Percentiles rank a stretch among this genome's conserved stretches.
phyloP scores from a whole-genome alignment of 2,329 filamentous ascomycete genomes.

The Blastomyces silverae region DNA sequence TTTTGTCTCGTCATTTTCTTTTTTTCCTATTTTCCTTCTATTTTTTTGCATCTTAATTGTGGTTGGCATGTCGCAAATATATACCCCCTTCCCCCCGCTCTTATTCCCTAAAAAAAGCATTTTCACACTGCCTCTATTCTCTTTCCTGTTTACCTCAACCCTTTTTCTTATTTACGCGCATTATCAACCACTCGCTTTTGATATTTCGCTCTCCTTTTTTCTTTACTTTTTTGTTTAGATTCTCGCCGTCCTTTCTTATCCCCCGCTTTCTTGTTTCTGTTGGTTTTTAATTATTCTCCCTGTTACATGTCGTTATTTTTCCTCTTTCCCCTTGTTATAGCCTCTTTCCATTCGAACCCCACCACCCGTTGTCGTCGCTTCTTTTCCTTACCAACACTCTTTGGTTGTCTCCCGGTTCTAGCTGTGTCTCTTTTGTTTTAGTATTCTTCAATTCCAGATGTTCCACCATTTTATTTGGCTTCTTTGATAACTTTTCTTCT shows the following conservation, averaged over 20 bases:
- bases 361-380: not conserved
- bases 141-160: not conserved
- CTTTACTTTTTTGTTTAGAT: slow-evolving; percentile 12
- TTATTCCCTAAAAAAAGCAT: not conserved
- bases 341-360: not conserved
- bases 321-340: not conserved
- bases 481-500: not conserved
- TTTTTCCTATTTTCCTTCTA: no score
- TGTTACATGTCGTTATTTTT: not conserved
- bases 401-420: not conserved
- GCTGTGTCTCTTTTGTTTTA: not conserved
- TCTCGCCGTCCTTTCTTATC: slow-evolving; percentile 8
- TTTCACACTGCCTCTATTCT: not conserved
- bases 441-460: not conserved
- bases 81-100: not conserved
- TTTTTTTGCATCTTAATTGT: not conserved
- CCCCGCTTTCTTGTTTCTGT: slow-evolving; percentile 12
- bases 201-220: slow-evolving; percentile 7
- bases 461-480: not conserved
- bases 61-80: not conserved
- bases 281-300: not conserved
- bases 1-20: slow-evolving; percentile 1
- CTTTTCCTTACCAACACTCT: not conserved
- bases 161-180: not conserved
- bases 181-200: slow-evolving; percentile 2